phyloP scores from a whole-genome alignment of 352 stramenopile genomes.

The Phytophthora macrochlamydospora region DNA sequence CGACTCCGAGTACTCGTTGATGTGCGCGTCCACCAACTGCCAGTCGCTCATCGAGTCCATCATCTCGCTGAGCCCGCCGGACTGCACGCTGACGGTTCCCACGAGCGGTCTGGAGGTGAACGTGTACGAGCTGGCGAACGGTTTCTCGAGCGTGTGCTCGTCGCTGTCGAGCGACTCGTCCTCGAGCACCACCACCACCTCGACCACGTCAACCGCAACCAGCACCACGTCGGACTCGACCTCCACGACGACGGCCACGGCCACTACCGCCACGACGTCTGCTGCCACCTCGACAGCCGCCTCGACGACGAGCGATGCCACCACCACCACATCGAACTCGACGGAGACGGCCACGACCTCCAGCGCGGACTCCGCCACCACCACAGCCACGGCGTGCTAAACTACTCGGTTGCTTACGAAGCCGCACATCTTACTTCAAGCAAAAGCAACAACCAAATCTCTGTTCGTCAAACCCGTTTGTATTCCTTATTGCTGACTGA shows the following conservation, averaged over 20 bases:
- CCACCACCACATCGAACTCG: conserved; percentile 3
- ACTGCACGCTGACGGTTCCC: conserved; percentile 27
- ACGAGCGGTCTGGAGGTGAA: conserved; percentile 27
- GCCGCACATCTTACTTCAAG: background rate
- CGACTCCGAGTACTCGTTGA: conserved; percentile 22
- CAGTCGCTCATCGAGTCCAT: conserved; percentile 19
- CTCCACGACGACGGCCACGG: background rate
- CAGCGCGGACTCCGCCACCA: conserved; percentile 1
- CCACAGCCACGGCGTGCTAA: background rate
- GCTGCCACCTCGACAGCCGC: background rate
- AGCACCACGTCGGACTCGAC: background rate
- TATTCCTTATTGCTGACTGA: too few relatives aligned
- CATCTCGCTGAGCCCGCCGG: conserved; percentile 11
- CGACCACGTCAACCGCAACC: background rate
- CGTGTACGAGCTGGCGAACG: conserved; percentile 18
- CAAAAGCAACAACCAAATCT: background rate
- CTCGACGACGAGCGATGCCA: background rate
- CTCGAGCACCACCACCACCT: background rate
- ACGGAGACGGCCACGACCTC: background rate
- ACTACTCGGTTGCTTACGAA: background rate
- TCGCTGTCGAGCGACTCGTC: conserved; percentile 3
- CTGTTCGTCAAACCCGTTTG: background rate
- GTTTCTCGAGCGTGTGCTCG: conserved; percentile 16
- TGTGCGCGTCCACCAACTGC: conserved; percentile 31
- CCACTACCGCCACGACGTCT: too few relatives aligned